Conservation (phyloP, 2,329 filamentous ascomycete genomes). For the Thielaviopsis punctulata region DNA sequence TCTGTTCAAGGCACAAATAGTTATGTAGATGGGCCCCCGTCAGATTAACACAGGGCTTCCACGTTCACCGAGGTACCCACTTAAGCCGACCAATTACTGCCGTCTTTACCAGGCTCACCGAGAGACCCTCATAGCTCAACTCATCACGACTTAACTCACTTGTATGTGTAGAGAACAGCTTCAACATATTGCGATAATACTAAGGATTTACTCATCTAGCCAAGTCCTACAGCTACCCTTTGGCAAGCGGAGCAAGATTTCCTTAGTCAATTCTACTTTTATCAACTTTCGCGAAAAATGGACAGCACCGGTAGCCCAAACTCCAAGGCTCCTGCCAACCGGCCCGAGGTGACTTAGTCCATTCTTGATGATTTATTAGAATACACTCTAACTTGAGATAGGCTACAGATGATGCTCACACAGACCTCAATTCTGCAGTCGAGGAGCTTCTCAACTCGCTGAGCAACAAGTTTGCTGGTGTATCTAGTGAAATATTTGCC, state of each 20-base stretch:
- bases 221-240: too few species aligned
- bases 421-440: constrained; percentile 60
- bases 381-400: constrained; percentile 17
- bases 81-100: neutral
- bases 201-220: too few species aligned
- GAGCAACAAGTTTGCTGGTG: constrained; percentile 66
- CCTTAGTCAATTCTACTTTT: neutral
- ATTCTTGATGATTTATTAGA: constrained; percentile 13
- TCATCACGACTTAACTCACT: neutral
- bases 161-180: neutral
- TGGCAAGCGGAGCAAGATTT: too few species aligned
- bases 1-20: neutral
- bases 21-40: too few species aligned
- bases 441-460: constrained; percentile 76
- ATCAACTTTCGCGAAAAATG: neutral
- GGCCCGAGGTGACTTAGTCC: neutral
- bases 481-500: constrained; percentile 73
- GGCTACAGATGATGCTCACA: constrained; percentile 20
- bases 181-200: too few species aligned
- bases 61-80: neutral
- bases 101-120: neutral
- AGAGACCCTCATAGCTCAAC: neutral
- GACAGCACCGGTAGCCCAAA: constrained; percentile 5
- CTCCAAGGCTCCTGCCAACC: constrained; percentile 3
- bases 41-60: neutral